phyloP scores from a whole-genome alignment of 345 rosid genomes.

The Mercurialis annua region DNA sequence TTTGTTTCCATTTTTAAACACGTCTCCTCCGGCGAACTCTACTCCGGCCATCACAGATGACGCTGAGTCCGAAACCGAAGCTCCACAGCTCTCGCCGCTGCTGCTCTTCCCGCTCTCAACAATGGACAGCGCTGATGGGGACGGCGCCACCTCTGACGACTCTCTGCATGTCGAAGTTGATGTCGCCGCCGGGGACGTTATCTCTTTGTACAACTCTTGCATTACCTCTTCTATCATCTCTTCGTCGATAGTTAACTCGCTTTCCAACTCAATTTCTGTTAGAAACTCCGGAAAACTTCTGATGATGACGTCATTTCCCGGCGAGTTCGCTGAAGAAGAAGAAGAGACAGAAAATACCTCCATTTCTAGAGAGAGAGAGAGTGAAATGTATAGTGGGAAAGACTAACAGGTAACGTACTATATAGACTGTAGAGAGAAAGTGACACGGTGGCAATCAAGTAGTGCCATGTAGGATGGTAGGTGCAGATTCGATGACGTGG shows the following conservation, averaged over 20 bases:
- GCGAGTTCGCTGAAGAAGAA: too few relatives aligned
- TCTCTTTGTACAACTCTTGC: conserved; percentile 45
- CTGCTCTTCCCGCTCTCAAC: conserved; percentile 20
- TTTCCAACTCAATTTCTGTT: conserved; percentile 25
- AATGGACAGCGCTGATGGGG: neutral
- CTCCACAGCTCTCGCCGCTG: conserved; percentile 42
- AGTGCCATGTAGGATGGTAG: conserved; percentile 24
- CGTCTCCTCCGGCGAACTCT: conserved; percentile 19
- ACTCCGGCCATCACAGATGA: conserved; percentile 40
- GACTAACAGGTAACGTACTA: neutral
- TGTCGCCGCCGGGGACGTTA: conserved; percentile 12
- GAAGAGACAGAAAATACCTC: conserved; percentile 11
- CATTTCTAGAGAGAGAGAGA: conserved; percentile 8
- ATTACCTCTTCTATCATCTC: conserved; percentile 43
- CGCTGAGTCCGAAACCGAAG: conserved; percentile 29
- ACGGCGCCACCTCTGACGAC: neutral
- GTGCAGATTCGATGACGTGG: conserved; percentile 27
- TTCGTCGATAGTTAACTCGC: conserved; percentile 30
- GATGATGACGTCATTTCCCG: conserved; percentile 7
- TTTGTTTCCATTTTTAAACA: neutral
- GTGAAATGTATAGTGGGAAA: too few relatives aligned
- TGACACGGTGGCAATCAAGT: conserved; percentile 19
- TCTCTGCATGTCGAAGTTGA: conserved; percentile 6
- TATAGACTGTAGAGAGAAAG: neutral
- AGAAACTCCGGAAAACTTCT: conserved; percentile 21